A percentile compares a stretch with the other conserved stretches of the same genome.
These are phyloP conservation scores for Telopea speciosissima DNA, from an alignment of 177 flowering plant genomes.

Conservation along the genomic window DNA sequence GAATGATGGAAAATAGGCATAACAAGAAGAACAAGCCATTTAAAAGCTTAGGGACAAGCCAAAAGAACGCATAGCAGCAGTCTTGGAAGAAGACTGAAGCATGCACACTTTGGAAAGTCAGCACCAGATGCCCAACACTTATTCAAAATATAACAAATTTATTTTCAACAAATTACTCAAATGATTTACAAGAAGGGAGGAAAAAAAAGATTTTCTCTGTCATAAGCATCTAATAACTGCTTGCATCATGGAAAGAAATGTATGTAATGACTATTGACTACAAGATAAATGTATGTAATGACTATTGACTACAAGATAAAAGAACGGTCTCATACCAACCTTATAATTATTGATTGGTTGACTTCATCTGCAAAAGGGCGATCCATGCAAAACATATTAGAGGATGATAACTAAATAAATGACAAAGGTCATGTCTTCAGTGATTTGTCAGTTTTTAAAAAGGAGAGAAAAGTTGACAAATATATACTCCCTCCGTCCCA, in stretches of 20 bases:
- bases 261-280: neutral
- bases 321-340: constrained; percentile 31
- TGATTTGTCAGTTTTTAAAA: neutral
- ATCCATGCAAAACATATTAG: neutral
- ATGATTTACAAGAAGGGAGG: neutral
- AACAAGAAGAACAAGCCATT: neutral
- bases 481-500: too few relatives aligned
- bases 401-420: neutral
- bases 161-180: neutral
- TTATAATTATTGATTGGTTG: constrained; percentile 89
- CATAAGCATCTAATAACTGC: neutral
- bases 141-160: neutral
- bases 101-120: neutral
- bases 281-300: neutral
- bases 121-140: neutral
- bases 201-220: neutral
- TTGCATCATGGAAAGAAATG: neutral
- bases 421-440: neutral
- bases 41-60: constrained; percentile 1
- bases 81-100: neutral
- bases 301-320: neutral
- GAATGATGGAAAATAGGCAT: neutral
- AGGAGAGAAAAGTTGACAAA: neutral
- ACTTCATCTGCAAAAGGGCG: constrained; percentile 76
- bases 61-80: neutral